Evolutionary conservation across 2,329 filamentous ascomycete genomes (phyloP), one percentile per base, ranked within the genome.

Genomic region (Arthroderma uncinatum): DNA sequence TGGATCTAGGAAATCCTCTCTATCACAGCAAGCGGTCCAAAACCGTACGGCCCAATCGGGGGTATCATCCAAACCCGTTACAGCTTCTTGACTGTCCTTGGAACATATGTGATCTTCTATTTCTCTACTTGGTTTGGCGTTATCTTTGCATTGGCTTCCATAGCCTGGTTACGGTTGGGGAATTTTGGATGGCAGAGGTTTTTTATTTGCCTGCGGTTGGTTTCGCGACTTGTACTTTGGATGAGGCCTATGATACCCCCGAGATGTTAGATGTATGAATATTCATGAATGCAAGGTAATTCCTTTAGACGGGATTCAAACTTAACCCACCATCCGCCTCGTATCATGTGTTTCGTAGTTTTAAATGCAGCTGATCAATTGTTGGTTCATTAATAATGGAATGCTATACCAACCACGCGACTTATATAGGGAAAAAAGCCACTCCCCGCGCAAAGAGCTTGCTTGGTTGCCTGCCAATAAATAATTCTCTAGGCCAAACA

Each of bases 151-250:
- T 48, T 21, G 44, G 44, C 23, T 48, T 48, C 33, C 33, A 34
- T 12, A 34, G 33, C 33, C 33, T 12, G 44, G 44, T 48, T n/a
- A 48, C 44, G 12, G 9, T 28, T 25, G 21, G 44, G 21, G 44
- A 16, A n/a, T 12, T 48, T 16, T 28, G 44, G 61, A 57, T 34
- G n/a, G 36, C 14, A 37, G 12, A 25, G 30, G 53, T 34, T 4
- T 59, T 34, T 36, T 54, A 28, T 47, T 47, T 61, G 57, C 23
- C 58, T 55, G 50, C 37, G 44, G 19, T 52, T 47, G 44, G 48
- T 33, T 47, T 66, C 65, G 66, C 63, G 54, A 42, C 55, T 53
- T 53, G 2, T 25, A 10, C 28, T 54, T 59, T 28, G 34, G 57
- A 59, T 30, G 47, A 54, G 14, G 28, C 4, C 9, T 57, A 54